phyloP scores from a whole-genome alignment of 2,329 filamentous ascomycete species.

The Calonectria crousiana region DNA sequence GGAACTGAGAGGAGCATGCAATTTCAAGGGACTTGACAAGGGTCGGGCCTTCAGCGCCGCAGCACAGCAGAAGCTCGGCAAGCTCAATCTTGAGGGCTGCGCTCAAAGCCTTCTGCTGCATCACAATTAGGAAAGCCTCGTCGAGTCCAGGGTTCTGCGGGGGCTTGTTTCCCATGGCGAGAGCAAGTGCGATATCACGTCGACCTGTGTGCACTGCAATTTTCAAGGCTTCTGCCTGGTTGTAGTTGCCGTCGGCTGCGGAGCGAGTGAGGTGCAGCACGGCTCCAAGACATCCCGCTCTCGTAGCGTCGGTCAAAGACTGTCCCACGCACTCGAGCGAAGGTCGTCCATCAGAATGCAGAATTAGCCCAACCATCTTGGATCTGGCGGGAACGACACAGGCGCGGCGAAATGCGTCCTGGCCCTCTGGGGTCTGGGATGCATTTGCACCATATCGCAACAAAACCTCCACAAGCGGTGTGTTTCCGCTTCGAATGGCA shows the following conservation, averaged over 20 bases:
- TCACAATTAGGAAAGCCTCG: conserved; percentile 62
- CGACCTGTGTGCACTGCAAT: conserved; percentile 61
- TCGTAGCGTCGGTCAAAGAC: conserved; percentile 64
- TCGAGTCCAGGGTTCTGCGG: conserved; percentile 62
- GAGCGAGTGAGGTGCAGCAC: conserved; percentile 65
- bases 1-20: conserved; percentile 62
- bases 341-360: conserved; percentile 63
- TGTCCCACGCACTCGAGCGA: conserved; percentile 58
- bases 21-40: conserved; percentile 62
- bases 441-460: conserved; percentile 64
- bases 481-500: conserved; percentile 60
- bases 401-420: conserved; percentile 65
- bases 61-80: conserved; percentile 68
- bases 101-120: conserved; percentile 59
- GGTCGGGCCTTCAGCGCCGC: conserved; percentile 66
- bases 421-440: conserved; percentile 61
- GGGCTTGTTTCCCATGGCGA: conserved; percentile 65
- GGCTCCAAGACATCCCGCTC: conserved; percentile 62
- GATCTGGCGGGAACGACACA: conserved; percentile 60
- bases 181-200: conserved; percentile 66
- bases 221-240: conserved; percentile 65
- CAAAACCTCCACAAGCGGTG: conserved; percentile 59
- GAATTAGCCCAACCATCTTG: conserved; percentile 60
- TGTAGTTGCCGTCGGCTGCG: conserved; percentile 65
- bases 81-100: conserved; percentile 64